Evolutionary conservation across 2,329 filamentous ascomycete species (phyloP), one percentile per base, ranked within the genome.

Genomic region (Aspergillus viridinutans): DNA sequence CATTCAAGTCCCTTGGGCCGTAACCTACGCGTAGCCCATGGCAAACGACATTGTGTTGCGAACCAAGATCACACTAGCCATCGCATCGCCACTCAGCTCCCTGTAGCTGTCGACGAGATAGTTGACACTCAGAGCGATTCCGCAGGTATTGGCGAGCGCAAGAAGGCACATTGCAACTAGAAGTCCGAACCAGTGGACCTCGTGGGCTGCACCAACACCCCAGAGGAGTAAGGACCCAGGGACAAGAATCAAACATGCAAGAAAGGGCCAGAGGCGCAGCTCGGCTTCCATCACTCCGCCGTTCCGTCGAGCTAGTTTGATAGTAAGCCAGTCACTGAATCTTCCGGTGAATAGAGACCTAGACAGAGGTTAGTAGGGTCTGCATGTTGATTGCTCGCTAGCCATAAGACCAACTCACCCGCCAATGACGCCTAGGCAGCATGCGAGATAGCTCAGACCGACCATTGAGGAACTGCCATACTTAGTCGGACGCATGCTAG

Each of bases 21-120:
- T 43, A 38, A 58, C 67, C 55, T 61, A 71, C 66, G 73, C 77
- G 59, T 77, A 78, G 3, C 74, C 70, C 50, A 80, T 75, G 0
- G 74, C 78, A 60, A 80, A 80, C 0, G 72, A 74, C 74, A 80
- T 78, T 1, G 77, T 79, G 58, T 80, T 80, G 3, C 78, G 72
- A 14, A 80, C 73, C 23, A 80, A 55, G 52, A 80, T 80, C 17
- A 80, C 71, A 20, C 72, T 76, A 3, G 69, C 71, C 66, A 76
- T 72, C 0, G 72, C 74, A 26, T 76, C 72, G 1, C 74, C 72
- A 20, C 71, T 74, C 9, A 77, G 52, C 52, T 77, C 74, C 12
- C 67, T 67, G 59, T 76, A 76, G 55, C 72, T 73, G 59, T 76
- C 74, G 4, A 77, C 71, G 14, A 75, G 58, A 45, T 77, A 77